Conservation (phyloP, 768 basidiomycete species). For the Termitomyces eurrhizus region DNA sequence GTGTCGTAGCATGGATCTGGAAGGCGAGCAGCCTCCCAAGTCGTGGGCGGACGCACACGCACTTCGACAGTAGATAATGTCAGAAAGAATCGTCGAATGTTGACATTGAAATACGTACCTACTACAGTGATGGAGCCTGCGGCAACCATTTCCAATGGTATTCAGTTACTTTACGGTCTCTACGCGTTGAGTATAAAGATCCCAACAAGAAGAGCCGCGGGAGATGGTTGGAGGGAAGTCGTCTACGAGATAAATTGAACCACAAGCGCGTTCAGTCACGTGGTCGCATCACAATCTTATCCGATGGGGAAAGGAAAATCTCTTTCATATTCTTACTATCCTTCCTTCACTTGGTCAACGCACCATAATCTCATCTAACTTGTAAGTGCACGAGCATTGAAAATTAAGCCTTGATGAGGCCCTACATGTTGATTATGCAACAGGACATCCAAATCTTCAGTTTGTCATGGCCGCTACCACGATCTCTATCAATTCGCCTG, state of each 20-base stretch:
- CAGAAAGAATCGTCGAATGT: slow-evolving; percentile 10
- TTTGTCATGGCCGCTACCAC: slow-evolving; percentile 25
- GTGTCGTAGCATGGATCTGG: slow-evolving; percentile 72
- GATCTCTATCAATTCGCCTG: slow-evolving; percentile 57
- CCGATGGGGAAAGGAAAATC: neutral
- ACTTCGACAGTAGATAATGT: slow-evolving; percentile 44
- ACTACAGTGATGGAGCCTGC: slow-evolving; percentile 88
- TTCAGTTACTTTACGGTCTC: slow-evolving; percentile 5
- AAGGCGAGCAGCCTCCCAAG: slow-evolving; percentile 82
- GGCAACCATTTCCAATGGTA: slow-evolving; percentile 55
- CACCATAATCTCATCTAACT: neutral
- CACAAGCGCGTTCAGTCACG: slow-evolving; percentile 27
- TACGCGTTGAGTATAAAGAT: neutral
- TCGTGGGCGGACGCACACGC: slow-evolving; percentile 84
- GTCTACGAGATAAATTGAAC: slow-evolving; percentile 14
- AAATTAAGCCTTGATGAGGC: neutral
- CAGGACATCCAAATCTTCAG: neutral
- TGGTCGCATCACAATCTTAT: slow-evolving; percentile 21
- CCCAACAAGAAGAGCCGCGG: slow-evolving; percentile 3
- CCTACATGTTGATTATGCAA: neutral
- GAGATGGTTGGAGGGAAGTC: slow-evolving; percentile 11
- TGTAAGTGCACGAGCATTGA: neutral
- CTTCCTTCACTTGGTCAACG: neutral
- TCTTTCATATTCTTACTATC: neutral
- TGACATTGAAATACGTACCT: slow-evolving; percentile 40